Percentiles rank a stretch among this genome's conserved stretches.
Conservation (phyloP, 306 rosid species). For the Vigna nakashimae region DNA sequence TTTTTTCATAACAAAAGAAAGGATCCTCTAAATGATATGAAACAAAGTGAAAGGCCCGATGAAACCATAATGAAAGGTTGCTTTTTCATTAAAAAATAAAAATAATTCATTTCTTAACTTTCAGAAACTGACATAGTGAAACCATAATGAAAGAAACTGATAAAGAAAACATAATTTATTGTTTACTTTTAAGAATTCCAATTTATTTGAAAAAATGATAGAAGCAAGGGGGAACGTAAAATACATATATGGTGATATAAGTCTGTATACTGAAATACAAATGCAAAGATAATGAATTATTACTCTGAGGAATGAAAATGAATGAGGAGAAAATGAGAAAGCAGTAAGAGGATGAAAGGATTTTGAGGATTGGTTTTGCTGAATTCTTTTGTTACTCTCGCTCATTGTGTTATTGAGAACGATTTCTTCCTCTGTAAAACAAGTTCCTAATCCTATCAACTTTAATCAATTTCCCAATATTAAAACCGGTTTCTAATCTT, state of each 20-base stretch:
- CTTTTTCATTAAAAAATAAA: too few species aligned
- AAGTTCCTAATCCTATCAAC: background rate
- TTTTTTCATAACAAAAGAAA: background rate
- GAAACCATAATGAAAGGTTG: slow-evolving; percentile 2
- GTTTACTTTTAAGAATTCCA: background rate
- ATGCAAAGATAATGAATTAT: background rate
- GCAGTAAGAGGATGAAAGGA: background rate
- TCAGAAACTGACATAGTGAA: too few species aligned
- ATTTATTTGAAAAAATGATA: background rate
- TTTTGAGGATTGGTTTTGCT: background rate
- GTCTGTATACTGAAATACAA: background rate
- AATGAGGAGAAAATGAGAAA: background rate
- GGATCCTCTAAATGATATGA: background rate
- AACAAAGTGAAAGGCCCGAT: background rate
- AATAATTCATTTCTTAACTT: too few species aligned
- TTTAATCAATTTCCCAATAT: background rate
- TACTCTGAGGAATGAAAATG: background rate
- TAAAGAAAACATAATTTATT: background rate
- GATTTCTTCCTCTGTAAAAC: background rate
- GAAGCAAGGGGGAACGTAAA: background rate
- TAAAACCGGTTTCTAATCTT: background rate
- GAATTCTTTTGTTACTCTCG: background rate
- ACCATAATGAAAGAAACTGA: background rate
- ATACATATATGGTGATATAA: background rate
- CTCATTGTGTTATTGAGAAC: background rate